Evolutionary conservation across 2,329 filamentous ascomycete genomes (phyloP).

Genomic region (Neofusicoccum laricinum): DNA sequence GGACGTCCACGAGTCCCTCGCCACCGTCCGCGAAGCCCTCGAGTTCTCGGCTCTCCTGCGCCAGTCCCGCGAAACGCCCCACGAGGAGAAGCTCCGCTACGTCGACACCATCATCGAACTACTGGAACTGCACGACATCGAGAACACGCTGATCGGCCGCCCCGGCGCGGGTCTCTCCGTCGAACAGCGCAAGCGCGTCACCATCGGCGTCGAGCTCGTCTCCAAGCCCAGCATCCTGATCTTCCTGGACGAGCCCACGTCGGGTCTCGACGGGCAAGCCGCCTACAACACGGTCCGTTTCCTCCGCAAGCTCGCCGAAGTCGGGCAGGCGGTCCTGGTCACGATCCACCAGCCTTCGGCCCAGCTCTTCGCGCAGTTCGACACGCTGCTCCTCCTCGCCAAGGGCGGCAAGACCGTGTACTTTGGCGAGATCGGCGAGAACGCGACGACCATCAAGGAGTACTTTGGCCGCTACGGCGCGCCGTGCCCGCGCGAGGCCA

Average conservation of each 20-base stretch:
- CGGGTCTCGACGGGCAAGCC: constrained; percentile 66
- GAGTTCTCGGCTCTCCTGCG: constrained; percentile 59
- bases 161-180: constrained; percentile 55
- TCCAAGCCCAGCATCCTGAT: constrained; percentile 65
- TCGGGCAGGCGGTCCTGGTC: constrained; percentile 78
- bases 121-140: constrained; percentile 57
- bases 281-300: constrained; percentile 72
- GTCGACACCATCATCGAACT: constrained; percentile 59
- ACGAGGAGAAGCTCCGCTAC: constrained; percentile 56
- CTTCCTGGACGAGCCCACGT: constrained; percentile 74
- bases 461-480: constrained; percentile 51
- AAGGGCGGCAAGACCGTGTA: constrained; percentile 77
- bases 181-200: constrained; percentile 63
- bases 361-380: constrained; percentile 77
- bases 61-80: constrained; percentile 52
- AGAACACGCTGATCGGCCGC: constrained; percentile 57
- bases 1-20: constrained; percentile 57
- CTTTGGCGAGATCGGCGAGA: constrained; percentile 74
- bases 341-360: constrained; percentile 86
- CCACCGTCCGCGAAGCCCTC: constrained; percentile 60
- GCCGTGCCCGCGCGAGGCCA: constrained; percentile 49
- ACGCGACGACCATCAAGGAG: constrained; percentile 63
- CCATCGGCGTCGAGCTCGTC: constrained; percentile 56
- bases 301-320: constrained; percentile 66
- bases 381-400: constrained; percentile 71